phyloP scores from a whole-genome alignment of 1,284 basidiomycete species.

The Apiotrichum gracile region DNA sequence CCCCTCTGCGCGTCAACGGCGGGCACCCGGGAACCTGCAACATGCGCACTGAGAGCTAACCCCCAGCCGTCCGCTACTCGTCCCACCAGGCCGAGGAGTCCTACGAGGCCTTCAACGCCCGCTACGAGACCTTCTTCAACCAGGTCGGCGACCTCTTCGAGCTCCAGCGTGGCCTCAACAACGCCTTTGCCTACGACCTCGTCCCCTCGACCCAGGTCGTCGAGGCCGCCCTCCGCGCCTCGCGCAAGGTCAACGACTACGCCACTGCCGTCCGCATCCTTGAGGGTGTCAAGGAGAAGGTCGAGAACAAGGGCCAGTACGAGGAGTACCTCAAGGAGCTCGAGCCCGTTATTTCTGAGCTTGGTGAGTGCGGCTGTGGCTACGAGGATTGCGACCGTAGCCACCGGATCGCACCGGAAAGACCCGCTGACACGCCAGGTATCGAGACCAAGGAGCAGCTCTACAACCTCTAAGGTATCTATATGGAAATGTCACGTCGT shows the following conservation, averaged over 20 bases:
- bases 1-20: not conserved
- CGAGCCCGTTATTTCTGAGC: slow-evolving; percentile 74
- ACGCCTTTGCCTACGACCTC: slow-evolving; percentile 98
- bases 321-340: slow-evolving; percentile 83
- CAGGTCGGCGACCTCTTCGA: slow-evolving; percentile 92
- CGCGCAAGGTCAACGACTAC: slow-evolving; percentile 91
- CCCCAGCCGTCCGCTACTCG: slow-evolving; percentile 30
- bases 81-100: slow-evolving; percentile 55
- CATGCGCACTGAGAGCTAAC: not conserved
- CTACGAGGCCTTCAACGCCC: slow-evolving; percentile 87
- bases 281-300: slow-evolving; percentile 87
- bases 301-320: slow-evolving; percentile 91
- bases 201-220: slow-evolving; percentile 86
- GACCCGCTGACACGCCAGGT: slow-evolving; percentile 21
- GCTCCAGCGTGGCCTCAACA: slow-evolving; percentile 95
- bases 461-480: slow-evolving; percentile 33
- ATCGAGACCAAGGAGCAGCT: slow-evolving; percentile 47
- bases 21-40: too few species aligned
- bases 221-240: slow-evolving; percentile 81
- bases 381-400: too few species aligned
- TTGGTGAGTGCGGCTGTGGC: slow-evolving; percentile 63
- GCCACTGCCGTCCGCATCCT: slow-evolving; percentile 93
- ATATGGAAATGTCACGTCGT: slow-evolving; percentile 15
- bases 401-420: too few species aligned
- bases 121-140: slow-evolving; percentile 90